Evolutionary conservation across 1,284 basidiomycete genomes (phyloP).

Genomic region (Leccinum subfulvum): DNA sequence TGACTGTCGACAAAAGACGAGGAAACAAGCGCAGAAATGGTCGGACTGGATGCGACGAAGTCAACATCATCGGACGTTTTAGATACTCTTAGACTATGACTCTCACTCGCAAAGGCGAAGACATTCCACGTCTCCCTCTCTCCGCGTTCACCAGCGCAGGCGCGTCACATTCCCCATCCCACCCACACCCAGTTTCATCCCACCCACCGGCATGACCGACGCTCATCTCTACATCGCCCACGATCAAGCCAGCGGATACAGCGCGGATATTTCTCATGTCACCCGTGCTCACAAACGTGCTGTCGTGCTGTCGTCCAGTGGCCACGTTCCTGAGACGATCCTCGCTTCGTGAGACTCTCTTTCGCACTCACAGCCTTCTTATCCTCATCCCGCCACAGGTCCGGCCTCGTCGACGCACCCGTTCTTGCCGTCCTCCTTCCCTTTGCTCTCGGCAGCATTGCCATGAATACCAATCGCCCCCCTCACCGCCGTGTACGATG

Average conservation of each 20-base stretch:
- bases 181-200: conserved; percentile 69
- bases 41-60: conserved; percentile 30
- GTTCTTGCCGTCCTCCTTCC: conserved; percentile 57
- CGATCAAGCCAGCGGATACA: conserved; percentile 44
- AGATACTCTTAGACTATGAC: conserved; percentile 5
- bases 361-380: conserved; percentile 2
- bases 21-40: conserved; percentile 28
- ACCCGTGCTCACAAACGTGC: conserved; percentile 38
- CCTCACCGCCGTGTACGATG: conserved; percentile 55
- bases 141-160: conserved; percentile 55
- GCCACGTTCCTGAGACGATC: conserved; percentile 13
- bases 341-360: conserved; percentile 21
- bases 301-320: conserved; percentile 33
- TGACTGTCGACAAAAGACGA: conserved; percentile 10
- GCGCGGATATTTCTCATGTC: conserved; percentile 41
- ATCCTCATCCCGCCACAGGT: conserved; percentile 21
- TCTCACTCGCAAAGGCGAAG: conserved; percentile 53
- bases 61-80: not conserved
- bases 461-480: conserved; percentile 41
- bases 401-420: conserved; percentile 34
- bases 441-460: conserved; percentile 49
- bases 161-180: conserved; percentile 60
- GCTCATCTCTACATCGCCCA: conserved; percentile 47
- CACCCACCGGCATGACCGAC: conserved; percentile 60
- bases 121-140: conserved; percentile 64